Percentiles rank a stretch among this genome's conserved stretches.
Evolutionary conservation across 2,329 filamentous ascomycete species (phyloP).

Genomic region (Xylogone sp.): DNA sequence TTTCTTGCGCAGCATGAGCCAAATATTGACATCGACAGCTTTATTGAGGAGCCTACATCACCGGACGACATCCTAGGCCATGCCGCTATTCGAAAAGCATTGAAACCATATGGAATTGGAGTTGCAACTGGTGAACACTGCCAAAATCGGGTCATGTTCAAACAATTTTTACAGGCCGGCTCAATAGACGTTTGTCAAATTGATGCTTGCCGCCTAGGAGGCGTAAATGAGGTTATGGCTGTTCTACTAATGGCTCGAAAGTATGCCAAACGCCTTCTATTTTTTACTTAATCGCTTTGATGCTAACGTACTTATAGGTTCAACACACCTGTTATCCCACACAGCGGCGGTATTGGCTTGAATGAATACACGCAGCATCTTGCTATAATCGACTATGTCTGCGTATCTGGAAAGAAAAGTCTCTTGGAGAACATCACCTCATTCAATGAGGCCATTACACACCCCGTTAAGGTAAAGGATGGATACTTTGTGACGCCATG

Average conservation of each 20-base stretch:
- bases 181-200: constrained; percentile 88
- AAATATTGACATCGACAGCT: too few relatives aligned
- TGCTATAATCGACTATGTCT: constrained; percentile 84
- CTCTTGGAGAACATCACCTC: constrained; percentile 87
- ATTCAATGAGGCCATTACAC: constrained; percentile 82
- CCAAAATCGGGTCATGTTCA: constrained; percentile 92
- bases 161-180: constrained; percentile 76
- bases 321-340: constrained; percentile 75
- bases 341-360: constrained; percentile 80
- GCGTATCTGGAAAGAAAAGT: constrained; percentile 72
- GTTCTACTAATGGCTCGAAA: constrained; percentile 83
- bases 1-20: too few relatives aligned
- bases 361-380: constrained; percentile 90
- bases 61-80: constrained; percentile 89
- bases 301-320: too few relatives aligned
- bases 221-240: constrained; percentile 89
- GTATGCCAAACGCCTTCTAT: too few relatives aligned
- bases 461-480: constrained; percentile 72
- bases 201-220: constrained; percentile 84
- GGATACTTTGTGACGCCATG: constrained; percentile 81
- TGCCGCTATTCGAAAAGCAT: constrained; percentile 76
- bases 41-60: constrained; percentile 91
- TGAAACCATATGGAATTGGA: constrained; percentile 70
- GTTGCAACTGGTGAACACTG: constrained; percentile 95
- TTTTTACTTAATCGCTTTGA: too few relatives aligned